Conservation (phyloP, 768 basidiomycete genomes). For the Coprinopsis cinerea region DNA sequence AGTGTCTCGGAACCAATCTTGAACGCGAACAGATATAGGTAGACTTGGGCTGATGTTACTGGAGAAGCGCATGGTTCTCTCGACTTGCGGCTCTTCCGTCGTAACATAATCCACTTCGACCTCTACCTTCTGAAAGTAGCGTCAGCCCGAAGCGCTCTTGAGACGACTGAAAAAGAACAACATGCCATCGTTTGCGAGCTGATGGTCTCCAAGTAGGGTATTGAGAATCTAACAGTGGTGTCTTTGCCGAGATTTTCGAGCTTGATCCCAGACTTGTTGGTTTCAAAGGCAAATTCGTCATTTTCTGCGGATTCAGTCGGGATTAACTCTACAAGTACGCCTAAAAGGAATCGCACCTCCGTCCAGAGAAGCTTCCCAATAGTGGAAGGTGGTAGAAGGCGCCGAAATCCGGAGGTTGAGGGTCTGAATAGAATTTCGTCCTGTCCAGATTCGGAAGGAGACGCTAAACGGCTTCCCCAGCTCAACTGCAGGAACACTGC, state of each 20-base stretch:
- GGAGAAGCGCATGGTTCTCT: slow-evolving; percentile 48
- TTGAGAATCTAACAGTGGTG: slow-evolving; percentile 38
- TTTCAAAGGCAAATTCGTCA: slow-evolving; percentile 24
- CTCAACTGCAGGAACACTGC: slow-evolving; percentile 41
- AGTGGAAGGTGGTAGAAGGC: slow-evolving; percentile 48
- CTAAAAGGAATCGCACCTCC: slow-evolving; percentile 22
- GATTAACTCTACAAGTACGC: not conserved
- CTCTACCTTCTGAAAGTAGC: slow-evolving; percentile 52
- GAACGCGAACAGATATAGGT: slow-evolving; percentile 88
- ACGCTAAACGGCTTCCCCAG: slow-evolving; percentile 54
- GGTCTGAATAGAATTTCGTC: slow-evolving; percentile 58
- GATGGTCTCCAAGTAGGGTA: slow-evolving; percentile 67
- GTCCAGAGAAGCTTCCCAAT: slow-evolving; percentile 34
- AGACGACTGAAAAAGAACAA: slow-evolving; percentile 4
- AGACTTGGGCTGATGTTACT: slow-evolving; percentile 61
- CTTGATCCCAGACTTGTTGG: slow-evolving; percentile 37
- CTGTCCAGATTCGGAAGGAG: slow-evolving; percentile 53
- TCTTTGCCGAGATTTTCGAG: slow-evolving; percentile 44
- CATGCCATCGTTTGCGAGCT: slow-evolving; percentile 57
- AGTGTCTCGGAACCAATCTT: slow-evolving; percentile 89
- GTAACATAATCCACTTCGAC: slow-evolving; percentile 68
- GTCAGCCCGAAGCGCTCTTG: not conserved
- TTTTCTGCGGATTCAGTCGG: slow-evolving; percentile 8
- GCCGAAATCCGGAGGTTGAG: slow-evolving; percentile 50
- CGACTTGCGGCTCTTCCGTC: slow-evolving; percentile 40